A percentile compares a stretch with the other conserved stretches of the same genome.
Evolutionary conservation across 2,329 filamentous ascomycete species (phyloP).

Genomic region (Aspergillus fumigatiaffinis): DNA sequence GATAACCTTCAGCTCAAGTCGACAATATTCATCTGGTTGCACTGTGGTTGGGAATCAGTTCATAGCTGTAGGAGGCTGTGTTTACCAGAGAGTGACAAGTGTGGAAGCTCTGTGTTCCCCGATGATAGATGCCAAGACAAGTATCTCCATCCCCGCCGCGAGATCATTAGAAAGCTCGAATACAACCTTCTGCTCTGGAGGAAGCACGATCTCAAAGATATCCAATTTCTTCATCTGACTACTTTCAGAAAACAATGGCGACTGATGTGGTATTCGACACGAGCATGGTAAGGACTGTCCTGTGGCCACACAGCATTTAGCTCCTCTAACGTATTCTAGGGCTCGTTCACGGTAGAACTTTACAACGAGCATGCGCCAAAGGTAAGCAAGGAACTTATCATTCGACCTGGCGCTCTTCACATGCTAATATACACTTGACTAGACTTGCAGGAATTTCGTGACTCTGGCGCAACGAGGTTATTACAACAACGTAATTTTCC

Average conservation of each 20-base stretch:
- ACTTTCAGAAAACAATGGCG: conserved; percentile 53
- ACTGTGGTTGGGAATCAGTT: conserved; percentile 1
- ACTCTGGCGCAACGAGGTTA: conserved; percentile 78
- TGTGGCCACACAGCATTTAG: not conserved
- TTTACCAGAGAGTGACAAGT: not conserved
- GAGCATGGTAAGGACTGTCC: conserved; percentile 62
- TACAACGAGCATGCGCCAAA: conserved; percentile 84
- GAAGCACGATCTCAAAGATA: not conserved
- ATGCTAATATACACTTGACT: conserved; percentile 16
- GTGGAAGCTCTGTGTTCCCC: conserved; percentile 1
- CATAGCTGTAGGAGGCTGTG: conserved; percentile 4
- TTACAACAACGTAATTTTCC: conserved; percentile 82
- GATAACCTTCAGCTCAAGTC: not conserved
- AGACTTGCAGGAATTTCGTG: conserved; percentile 82
- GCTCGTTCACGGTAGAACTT: conserved; percentile 80
- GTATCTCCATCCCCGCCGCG: conserved; percentile 10
- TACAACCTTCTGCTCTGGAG: not conserved
- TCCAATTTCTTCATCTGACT: not conserved
- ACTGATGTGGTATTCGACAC: conserved; percentile 80
- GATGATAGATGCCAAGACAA: conserved; percentile 21
- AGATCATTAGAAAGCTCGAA: conserved; percentile 7
- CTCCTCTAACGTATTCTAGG: conserved; percentile 49
- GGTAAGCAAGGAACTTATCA: conserved; percentile 27
- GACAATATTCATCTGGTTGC: not conserved
- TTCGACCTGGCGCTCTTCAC: not conserved